Evolutionary conservation across 306 rosid species (phyloP).

Genomic region (Fragaria nilgerrensis): DNA sequence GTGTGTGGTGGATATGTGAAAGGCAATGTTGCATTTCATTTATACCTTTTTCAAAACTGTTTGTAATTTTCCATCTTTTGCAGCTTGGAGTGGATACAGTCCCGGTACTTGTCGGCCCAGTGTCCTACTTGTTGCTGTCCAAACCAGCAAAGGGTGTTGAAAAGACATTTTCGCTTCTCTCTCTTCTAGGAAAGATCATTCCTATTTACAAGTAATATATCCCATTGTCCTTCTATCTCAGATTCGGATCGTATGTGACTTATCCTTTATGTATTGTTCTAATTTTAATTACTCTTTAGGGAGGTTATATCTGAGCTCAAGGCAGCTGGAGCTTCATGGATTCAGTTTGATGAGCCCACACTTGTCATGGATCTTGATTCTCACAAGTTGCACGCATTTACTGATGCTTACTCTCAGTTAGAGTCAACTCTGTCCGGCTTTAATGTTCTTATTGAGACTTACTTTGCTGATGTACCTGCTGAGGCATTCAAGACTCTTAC

Average conservation of each 20-base stretch:
- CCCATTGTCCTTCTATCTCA: background rate
- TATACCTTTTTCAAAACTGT: background rate
- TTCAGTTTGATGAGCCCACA: conserved; percentile 91
- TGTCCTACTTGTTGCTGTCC: conserved; percentile 83
- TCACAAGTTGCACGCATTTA: conserved; percentile 69
- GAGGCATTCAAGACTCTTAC: conserved; percentile 78
- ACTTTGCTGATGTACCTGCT: conserved; percentile 85
- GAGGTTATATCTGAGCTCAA: conserved; percentile 83
- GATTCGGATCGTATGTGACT: background rate
- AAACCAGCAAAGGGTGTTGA: conserved; percentile 89
- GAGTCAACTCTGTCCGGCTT: conserved; percentile 66
- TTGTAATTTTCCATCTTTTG: conserved; percentile 14
- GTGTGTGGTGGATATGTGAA: background rate
- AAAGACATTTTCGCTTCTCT: conserved; percentile 71
- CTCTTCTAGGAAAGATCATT: conserved; percentile 68
- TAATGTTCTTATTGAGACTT: conserved; percentile 73
- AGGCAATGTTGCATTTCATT: background rate
- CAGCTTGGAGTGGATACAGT: conserved; percentile 86
- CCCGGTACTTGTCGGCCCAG: conserved; percentile 86
- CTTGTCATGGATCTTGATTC: conserved; percentile 83
- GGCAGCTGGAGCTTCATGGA: conserved; percentile 89
- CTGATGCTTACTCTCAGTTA: conserved; percentile 63
- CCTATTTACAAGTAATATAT: conserved; percentile 74
- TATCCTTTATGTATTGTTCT: conserved; percentile 22
- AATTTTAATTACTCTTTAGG: conserved; percentile 40